These are phyloP conservation scores for Malus sylvestris DNA, from an alignment of 306 rosid species.

Conservation along the genomic window DNA sequence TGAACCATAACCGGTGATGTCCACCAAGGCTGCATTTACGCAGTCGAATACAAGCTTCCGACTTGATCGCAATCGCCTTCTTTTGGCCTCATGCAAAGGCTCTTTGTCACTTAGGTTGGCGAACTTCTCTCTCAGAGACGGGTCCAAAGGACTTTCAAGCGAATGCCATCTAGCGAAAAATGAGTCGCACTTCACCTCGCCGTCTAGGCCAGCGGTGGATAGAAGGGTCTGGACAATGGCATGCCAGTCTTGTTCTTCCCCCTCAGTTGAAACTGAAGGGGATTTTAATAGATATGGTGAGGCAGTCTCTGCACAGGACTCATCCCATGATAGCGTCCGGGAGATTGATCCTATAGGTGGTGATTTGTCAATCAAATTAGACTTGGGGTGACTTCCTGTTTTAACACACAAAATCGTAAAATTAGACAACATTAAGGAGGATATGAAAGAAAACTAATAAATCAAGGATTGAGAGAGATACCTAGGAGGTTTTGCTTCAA, in stretches of 20 bases:
- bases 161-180: constrained; percentile 58
- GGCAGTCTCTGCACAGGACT: constrained; percentile 44
- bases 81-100: constrained; percentile 55
- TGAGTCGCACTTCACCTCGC: constrained; percentile 26
- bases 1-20: constrained; percentile 43
- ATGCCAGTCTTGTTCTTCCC: constrained; percentile 65
- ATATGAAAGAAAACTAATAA: background rate
- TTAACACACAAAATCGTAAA: constrained; percentile 5
- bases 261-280: constrained; percentile 37
- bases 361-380: constrained; percentile 89
- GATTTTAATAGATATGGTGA: constrained; percentile 45
- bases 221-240: constrained; percentile 52
- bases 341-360: constrained; percentile 92
- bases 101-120: constrained; percentile 42
- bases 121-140: constrained; percentile 68
- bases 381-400: constrained; percentile 50
- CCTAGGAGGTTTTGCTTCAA: constrained; percentile 40
- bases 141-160: constrained; percentile 68
- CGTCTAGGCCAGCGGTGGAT: constrained; percentile 57
- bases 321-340: constrained; percentile 77
- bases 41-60: constrained; percentile 76
- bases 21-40: constrained; percentile 54
- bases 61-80: constrained; percentile 62
- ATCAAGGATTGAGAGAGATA: constrained; percentile 14
- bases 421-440: constrained; percentile 4